Evolutionary conservation across 1,284 basidiomycete species (phyloP).

Genomic region (Moesziomyces antarcticus): DNA sequence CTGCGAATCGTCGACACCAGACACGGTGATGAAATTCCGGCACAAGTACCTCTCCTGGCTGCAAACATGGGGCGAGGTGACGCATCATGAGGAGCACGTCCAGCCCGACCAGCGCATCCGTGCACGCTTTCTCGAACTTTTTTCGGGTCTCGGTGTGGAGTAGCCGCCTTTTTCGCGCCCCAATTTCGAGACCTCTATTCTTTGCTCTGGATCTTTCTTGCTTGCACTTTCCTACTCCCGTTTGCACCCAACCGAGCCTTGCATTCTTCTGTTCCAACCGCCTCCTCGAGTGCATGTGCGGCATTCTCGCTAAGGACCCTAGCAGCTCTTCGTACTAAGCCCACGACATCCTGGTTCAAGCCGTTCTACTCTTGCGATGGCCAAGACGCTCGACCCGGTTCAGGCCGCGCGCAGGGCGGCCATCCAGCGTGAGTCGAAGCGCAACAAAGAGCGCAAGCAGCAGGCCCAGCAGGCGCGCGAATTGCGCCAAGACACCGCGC

Average conservation of each 20-base stretch:
- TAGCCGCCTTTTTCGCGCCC: conserved; percentile 7
- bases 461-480: conserved; percentile 55
- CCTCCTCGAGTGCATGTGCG: no score
- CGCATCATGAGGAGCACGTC: conserved; percentile 40
- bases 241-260: no score
- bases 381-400: conserved; percentile 61
- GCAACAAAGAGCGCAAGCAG: conserved; percentile 63
- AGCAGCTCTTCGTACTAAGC: no score
- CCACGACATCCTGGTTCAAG: no score
- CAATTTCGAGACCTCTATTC: background rate
- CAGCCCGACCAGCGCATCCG: conserved; percentile 26
- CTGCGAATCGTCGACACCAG: conserved; percentile 20
- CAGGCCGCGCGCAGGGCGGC: conserved; percentile 68
- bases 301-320: no score
- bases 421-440: conserved; percentile 44
- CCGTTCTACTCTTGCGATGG: conserved; percentile 12
- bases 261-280: no score
- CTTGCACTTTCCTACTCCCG: conserved; percentile 1
- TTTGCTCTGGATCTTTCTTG: conserved; percentile 4
- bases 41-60: conserved; percentile 33
- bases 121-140: conserved; percentile 23
- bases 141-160: conserved; percentile 48
- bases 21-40: conserved; percentile 20
- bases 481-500: conserved; percentile 32
- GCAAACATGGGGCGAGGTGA: conserved; percentile 26